Base-by-base conservation (phyloP, 352 stramenopile genomes). In the Globisporangium iwayamae region DNA sequence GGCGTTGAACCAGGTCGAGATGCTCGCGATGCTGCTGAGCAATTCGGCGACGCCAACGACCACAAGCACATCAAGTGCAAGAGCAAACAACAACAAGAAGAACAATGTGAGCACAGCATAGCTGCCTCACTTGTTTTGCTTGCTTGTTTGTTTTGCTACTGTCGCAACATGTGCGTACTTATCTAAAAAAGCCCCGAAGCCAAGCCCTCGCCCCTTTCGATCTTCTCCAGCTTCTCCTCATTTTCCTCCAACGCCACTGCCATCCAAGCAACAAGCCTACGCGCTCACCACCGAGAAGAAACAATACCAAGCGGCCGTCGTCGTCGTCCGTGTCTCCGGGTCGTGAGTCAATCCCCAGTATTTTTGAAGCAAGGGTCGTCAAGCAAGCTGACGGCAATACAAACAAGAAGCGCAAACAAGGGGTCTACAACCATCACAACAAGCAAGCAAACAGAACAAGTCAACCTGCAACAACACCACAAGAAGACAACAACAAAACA, bases 21-120 rank as follows among this genome's bases (percentile, higher is more conserved):
- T 81, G 39, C 53, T 83, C 22, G 73, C 73, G 9, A 72, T 76
- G 65, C 52, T 83, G 66, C 56, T 81, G 58, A 63, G 66, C 46
- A 74, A 70, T 52, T 80, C 75, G 38, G 70, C 75, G 14, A 47
- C 53, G 16, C 30, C 61, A 8, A 47, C 52, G 22, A 63, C 36
- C 36, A 41, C 32, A 36, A 52, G 57, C 55, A 41, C 13, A 56
- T 1, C 18, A 64, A 57, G 58, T 22, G 20, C 59, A 45, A 25
- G 20, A 13, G 13, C 22, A 56, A n/a, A 34, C 14, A 30, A 25
- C 14, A 60, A 28, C 18, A 38, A 25, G 18, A 34, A n/a, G 13
- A 56, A 56, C 51, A 56, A 56, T 41, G 51, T 56, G 55, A 48
- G 22, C 55, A 60, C 55, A 38, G 55, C 55, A 34, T 60, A 60